Conservation (phyloP, 2,329 filamentous ascomycete genomes). For the Aspergillus alliaceus region DNA sequence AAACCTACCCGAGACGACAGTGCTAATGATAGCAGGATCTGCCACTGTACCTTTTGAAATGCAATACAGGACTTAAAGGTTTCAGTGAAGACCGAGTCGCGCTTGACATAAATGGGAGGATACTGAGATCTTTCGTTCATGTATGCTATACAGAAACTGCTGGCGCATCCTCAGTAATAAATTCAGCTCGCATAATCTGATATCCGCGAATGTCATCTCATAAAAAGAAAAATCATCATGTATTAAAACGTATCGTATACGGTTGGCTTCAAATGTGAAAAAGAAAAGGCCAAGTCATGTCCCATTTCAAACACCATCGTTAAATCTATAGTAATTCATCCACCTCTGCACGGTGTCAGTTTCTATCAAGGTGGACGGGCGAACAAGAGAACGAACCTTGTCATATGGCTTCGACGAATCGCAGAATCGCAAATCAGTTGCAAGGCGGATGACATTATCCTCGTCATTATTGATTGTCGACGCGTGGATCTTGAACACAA, state of each 20-base stretch:
- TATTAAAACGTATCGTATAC: not conserved
- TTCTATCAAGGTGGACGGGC: not conserved
- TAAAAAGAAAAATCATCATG: not conserved
- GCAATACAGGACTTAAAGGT: not conserved
- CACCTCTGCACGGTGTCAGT: slow-evolving; percentile 29
- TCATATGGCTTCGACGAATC: slow-evolving; percentile 54
- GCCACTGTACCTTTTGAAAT: slow-evolving; percentile 14
- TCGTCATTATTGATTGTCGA: slow-evolving; percentile 57
- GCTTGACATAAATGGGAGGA: not conserved
- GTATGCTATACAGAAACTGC: not conserved
- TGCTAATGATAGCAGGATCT: slow-evolving; percentile 10
- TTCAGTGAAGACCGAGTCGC: not conserved
- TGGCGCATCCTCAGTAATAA: not conserved
- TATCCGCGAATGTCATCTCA: not conserved
- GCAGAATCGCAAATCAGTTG: slow-evolving; percentile 58
- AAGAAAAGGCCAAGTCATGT: not conserved
- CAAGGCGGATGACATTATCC: slow-evolving; percentile 54
- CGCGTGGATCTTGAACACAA: slow-evolving; percentile 52
- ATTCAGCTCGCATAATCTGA: not conserved
- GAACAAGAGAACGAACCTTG: slow-evolving; percentile 27
- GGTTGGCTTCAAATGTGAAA: not conserved
- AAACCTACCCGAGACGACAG: too few relatives aligned
- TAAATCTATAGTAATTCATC: slow-evolving; percentile 42
- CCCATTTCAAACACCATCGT: slow-evolving; percentile 29
- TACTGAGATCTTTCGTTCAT: not conserved